phyloP scores from a whole-genome alignment of 1,284 basidiomycete genomes.

The Cystobasidium sp. region DNA sequence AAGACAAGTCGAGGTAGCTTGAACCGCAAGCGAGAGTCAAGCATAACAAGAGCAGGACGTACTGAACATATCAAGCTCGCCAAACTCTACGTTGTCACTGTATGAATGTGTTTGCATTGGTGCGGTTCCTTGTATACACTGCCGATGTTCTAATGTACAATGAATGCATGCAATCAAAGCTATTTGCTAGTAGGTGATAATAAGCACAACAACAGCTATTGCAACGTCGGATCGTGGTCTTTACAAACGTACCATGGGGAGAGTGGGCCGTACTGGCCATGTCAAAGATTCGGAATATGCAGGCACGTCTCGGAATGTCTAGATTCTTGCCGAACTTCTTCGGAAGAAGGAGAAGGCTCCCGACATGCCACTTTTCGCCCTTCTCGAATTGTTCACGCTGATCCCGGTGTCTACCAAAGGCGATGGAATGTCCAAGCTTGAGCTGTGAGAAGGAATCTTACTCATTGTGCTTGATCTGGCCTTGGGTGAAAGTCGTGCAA shows the following conservation, averaged over 20 bases:
- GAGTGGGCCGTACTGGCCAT: neutral
- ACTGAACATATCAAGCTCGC: too few species aligned
- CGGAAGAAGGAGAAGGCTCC: slow-evolving; percentile 21
- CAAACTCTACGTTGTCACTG: too few species aligned
- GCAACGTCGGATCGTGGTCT: too few species aligned
- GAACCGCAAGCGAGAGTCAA: too few species aligned
- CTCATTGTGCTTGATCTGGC: neutral
- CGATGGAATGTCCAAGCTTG: neutral
- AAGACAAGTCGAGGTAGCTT: too few species aligned
- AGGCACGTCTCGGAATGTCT: neutral
- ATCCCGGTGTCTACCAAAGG: neutral
- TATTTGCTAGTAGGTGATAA: too few species aligned
- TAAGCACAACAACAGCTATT: too few species aligned
- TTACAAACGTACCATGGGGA: neutral
- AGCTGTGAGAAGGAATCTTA: neutral
- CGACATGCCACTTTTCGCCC: slow-evolving; percentile 19
- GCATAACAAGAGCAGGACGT: too few species aligned
- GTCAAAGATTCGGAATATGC: neutral
- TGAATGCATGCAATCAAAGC: too few species aligned
- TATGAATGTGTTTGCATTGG: too few species aligned
- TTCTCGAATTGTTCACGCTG: neutral
- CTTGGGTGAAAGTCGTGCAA: neutral
- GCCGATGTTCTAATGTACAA: too few species aligned
- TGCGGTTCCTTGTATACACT: too few species aligned
- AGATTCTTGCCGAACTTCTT: slow-evolving; percentile 13